Base-by-base conservation (phyloP, 257 asterid genomes). In the Scutellaria barbata region DNA sequence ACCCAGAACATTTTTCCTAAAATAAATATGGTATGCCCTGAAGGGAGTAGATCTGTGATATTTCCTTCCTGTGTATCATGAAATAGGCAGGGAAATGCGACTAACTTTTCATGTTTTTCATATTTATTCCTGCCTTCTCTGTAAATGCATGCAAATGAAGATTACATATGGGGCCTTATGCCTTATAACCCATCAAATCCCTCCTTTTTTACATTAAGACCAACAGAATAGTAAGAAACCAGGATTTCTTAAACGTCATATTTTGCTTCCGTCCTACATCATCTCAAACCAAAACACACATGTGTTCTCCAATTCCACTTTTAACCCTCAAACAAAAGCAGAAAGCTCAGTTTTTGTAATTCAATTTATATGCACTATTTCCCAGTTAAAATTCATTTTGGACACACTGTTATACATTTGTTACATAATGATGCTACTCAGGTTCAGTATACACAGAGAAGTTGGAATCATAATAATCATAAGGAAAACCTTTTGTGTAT, bases 401-500 rank as follows among this genome's bases (percentile, higher is more conserved):
- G 48, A 43, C 67, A 58, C 57, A 43, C 2, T 48, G 4, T 48
- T 60, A 52, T 16, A 16, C 3, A 17, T 37, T 55, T 39, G 61
- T 52, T 51, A 14, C 48, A 10, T 1, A 63, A 14, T 13, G 42
- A 57, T 17, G 37, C 51, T 5, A 50, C 18, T 16, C 66, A 45
- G 57, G 16, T 56, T 54, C 14, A 65, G 20, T 12, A 13, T 8
- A 61, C 45, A 25, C 2, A 22, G 25, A 22, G 25, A 22, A 22
- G 41, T 3, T 8, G 66, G 41, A 64, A 56, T 66, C 45, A 57
- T 40, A 64, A 11, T 46, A 40, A 35, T 47, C 62, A 33, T 22
- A 11, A 41, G 20, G n/a, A 8, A 25, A 46, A 30, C n/a, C 14
- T 30, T 8, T 47, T 12, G 30, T 45, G 46, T 30, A 50, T 20